A percentile compares a stretch with the other conserved stretches of the same genome.
Conservation (phyloP, 352 stramenopile species). For the Thraustochytrium striatum region DNA sequence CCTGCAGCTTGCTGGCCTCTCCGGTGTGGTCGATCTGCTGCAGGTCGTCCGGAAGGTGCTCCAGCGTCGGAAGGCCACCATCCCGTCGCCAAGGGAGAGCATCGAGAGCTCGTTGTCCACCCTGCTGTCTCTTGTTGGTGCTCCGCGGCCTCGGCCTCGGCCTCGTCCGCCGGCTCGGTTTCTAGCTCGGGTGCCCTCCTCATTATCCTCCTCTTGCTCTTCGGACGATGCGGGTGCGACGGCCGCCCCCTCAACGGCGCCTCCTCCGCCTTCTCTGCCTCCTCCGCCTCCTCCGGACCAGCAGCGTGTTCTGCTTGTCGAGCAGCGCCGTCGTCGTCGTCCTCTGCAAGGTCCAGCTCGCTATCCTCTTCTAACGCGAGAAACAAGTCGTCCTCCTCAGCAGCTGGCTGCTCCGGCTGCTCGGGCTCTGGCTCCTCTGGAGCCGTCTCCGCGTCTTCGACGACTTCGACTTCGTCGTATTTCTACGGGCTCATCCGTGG, state of each 20-base stretch:
- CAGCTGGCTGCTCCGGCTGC: too few species aligned
- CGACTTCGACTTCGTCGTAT: too few species aligned
- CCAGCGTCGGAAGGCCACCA: not conserved
- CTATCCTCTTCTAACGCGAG: too few species aligned
- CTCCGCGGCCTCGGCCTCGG: not conserved
- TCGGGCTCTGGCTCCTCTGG: too few species aligned
- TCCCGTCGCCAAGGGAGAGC: not conserved
- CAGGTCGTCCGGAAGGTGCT: slow-evolving; percentile 11
- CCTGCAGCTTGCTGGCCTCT: not conserved
- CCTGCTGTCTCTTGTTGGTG: not conserved
- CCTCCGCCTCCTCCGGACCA: not conserved
- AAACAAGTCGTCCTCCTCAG: too few species aligned
- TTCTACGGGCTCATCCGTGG: too few species aligned
- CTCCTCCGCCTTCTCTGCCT: not conserved
- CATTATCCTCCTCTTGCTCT: not conserved
- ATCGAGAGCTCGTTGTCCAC: not conserved
- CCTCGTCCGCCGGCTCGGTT: not conserved
- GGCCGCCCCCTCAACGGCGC: not conserved
- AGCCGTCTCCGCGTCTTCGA: too few species aligned
- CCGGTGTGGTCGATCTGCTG: not conserved
- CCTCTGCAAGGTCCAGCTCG: not conserved
- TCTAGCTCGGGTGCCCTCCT: not conserved
- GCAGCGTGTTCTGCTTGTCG: not conserved
- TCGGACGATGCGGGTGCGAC: not conserved
- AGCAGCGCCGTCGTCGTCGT: not conserved